Conservation (phyloP, 306 rosid species). For the Begonia masoniana region DNA sequence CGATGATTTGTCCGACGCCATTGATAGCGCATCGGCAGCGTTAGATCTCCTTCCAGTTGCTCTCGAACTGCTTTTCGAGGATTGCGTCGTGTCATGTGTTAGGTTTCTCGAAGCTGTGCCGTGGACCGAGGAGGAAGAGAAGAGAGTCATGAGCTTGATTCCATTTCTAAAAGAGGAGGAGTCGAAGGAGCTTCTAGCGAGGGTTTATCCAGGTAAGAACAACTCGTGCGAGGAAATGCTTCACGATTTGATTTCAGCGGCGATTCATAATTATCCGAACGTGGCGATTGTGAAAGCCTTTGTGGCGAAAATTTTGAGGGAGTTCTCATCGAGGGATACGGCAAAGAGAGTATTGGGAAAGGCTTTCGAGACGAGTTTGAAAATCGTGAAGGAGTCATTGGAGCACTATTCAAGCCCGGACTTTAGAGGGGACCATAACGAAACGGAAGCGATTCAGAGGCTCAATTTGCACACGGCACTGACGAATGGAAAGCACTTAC, state of each 20-base stretch:
- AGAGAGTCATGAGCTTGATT: conserved; percentile 39
- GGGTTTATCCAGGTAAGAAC: conserved; percentile 46
- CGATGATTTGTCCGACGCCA: conserved; percentile 31
- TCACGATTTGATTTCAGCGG: conserved; percentile 39
- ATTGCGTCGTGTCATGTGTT: conserved; percentile 57
- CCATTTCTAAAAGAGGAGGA: conserved; percentile 66
- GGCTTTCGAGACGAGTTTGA: conserved; percentile 48
- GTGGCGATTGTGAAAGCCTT: conserved; percentile 80
- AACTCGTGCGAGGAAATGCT: conserved; percentile 63
- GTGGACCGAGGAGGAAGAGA: conserved; percentile 85
- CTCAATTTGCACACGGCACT: conserved; percentile 74
- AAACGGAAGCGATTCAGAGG: conserved; percentile 86
- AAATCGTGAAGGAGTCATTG: conserved; percentile 65
- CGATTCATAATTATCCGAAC: conserved; percentile 54
- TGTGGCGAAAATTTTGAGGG: conserved; percentile 69
- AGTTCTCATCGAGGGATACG: conserved; percentile 54
- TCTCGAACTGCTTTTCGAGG: conserved; percentile 73
- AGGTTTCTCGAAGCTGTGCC: conserved; percentile 79
- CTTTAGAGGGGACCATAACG: conserved; percentile 66
- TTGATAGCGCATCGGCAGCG: conserved; percentile 38
- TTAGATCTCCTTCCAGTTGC: conserved; percentile 81
- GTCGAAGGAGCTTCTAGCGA: conserved; percentile 56
- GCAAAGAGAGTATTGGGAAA: conserved; percentile 72
- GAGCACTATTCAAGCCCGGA: conserved; percentile 87
- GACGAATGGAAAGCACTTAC: conserved; percentile 56